Evolutionary conservation across 257 asterid genomes (phyloP).

Genomic region (Solanum sejunctum): DNA sequence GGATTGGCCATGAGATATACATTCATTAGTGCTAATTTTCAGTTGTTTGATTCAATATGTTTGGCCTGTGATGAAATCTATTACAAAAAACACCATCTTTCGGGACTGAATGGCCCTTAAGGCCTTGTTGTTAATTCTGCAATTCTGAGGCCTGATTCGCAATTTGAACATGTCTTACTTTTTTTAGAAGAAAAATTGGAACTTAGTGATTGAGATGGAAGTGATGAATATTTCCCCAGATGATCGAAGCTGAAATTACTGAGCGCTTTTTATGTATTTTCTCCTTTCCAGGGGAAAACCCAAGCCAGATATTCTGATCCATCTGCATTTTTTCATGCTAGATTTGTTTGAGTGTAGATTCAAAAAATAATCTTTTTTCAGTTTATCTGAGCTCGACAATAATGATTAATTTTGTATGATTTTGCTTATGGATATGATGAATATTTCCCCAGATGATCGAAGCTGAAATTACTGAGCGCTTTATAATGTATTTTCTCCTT

Average conservation of each 20-base stretch:
- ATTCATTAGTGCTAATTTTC: background rate
- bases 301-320: slow-evolving; percentile 74
- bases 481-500: slow-evolving; percentile 15
- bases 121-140: slow-evolving; percentile 51
- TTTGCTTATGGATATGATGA: slow-evolving; percentile 21
- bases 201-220: slow-evolving; percentile 9
- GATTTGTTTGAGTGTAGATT: background rate
- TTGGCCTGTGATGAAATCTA: slow-evolving; percentile 32
- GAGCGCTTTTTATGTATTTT: slow-evolving; percentile 40
- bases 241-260: slow-evolving; percentile 86
- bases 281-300: slow-evolving; percentile 11
- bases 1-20: slow-evolving; percentile 69
- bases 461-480: slow-evolving; percentile 75
- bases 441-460: slow-evolving; percentile 94
- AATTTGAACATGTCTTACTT: too few species aligned
- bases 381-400: too few species aligned
- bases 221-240: slow-evolving; percentile 92
- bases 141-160: slow-evolving; percentile 52
- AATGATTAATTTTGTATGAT: background rate
- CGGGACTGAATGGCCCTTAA: slow-evolving; percentile 60
- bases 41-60: too few species aligned
- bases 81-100: slow-evolving; percentile 47
- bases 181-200: too few species aligned
- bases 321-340: background rate
- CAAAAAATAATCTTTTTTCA: background rate